phyloP scores from a whole-genome alignment of 1,139 yeast species.

The Pichia sp. region DNA sequence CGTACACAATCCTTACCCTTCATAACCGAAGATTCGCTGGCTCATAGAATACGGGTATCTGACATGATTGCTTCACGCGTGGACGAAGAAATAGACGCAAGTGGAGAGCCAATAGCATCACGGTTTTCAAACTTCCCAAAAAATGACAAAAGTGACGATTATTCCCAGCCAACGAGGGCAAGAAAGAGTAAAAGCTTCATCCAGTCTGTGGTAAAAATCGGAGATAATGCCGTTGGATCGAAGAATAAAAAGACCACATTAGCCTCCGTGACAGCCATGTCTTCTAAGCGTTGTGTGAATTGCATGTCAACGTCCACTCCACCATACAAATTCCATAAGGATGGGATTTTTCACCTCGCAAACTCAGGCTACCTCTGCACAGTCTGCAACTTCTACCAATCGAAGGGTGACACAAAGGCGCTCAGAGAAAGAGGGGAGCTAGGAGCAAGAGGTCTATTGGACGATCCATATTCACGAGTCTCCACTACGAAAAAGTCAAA shows the following conservation, averaged over 20 bases:
- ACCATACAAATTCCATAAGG: slow-evolving; percentile 32
- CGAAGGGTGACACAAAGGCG: slow-evolving; percentile 22
- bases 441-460: slow-evolving; percentile 32
- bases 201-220: slow-evolving; percentile 31
- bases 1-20: slow-evolving; percentile 35
- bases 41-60: slow-evolving; percentile 30
- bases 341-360: slow-evolving; percentile 33
- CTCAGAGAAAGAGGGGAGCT: slow-evolving; percentile 32
- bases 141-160: slow-evolving; percentile 17
- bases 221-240: slow-evolving; percentile 24
- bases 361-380: slow-evolving; percentile 34
- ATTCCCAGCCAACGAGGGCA: slow-evolving; percentile 29
- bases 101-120: slow-evolving; percentile 29
- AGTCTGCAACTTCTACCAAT: slow-evolving; percentile 27
- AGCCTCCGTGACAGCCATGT: background rate
- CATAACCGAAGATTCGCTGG: slow-evolving; percentile 30
- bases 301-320: slow-evolving; percentile 30
- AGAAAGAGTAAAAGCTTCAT: slow-evolving; percentile 30
- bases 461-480: slow-evolving; percentile 28
- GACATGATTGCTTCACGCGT: slow-evolving; percentile 24
- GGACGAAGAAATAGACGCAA: slow-evolving; percentile 22
- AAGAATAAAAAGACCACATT: slow-evolving; percentile 11
- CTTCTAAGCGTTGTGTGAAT: slow-evolving; percentile 29
- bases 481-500: slow-evolving; percentile 4
- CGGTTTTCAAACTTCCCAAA: slow-evolving; percentile 32